Conservation (phyloP, 2,329 filamentous ascomycete genomes). For the Diaporthe longicolla region DNA sequence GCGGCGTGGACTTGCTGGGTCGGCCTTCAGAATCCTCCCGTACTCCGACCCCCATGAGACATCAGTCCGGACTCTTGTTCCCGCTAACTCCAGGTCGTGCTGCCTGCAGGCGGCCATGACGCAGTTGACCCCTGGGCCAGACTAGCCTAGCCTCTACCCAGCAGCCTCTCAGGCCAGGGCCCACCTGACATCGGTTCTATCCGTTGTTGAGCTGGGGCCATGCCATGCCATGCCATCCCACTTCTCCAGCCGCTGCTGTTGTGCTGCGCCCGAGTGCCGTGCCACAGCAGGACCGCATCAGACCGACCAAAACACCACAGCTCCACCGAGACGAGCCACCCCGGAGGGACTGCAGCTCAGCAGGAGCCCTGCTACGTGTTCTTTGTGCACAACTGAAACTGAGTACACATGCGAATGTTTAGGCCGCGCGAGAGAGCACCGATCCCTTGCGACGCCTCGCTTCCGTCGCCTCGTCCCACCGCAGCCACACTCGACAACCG, state of each 20-base stretch:
- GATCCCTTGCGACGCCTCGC: slow-evolving; percentile 25
- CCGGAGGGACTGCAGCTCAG: neutral
- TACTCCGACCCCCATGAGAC: neutral
- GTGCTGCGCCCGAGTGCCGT: neutral
- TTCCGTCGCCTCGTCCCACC: slow-evolving; percentile 8
- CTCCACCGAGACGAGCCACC: slow-evolving; percentile 6
- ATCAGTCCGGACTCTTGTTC: neutral
- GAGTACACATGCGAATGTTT: slow-evolving; percentile 12
- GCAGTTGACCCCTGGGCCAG: slow-evolving; percentile 12
- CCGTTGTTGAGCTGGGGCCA: slow-evolving; percentile 19
- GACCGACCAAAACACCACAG: slow-evolving; percentile 25
- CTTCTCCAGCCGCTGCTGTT: neutral
- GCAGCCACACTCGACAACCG: slow-evolving; percentile 3
- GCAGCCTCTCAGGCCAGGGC: slow-evolving; percentile 1
- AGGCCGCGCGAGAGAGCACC: slow-evolving; percentile 18
- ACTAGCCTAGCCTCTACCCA: neutral
- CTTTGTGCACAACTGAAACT: neutral
- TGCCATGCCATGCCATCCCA: neutral
- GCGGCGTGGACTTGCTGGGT: neutral
- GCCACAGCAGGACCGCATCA: neutral
- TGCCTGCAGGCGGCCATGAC: slow-evolving; percentile 10
- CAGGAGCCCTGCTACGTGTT: neutral
- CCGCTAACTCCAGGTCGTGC: slow-evolving; percentile 31
- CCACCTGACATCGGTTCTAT: slow-evolving; percentile 29
- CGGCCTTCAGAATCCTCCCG: slow-evolving; percentile 31